Percentiles rank a stretch among this genome's conserved stretches.
These are phyloP conservation scores for Boeremia lycopersici DNA, from an alignment of 2,329 filamentous ascomycete genomes.

Conservation along the genomic window DNA sequence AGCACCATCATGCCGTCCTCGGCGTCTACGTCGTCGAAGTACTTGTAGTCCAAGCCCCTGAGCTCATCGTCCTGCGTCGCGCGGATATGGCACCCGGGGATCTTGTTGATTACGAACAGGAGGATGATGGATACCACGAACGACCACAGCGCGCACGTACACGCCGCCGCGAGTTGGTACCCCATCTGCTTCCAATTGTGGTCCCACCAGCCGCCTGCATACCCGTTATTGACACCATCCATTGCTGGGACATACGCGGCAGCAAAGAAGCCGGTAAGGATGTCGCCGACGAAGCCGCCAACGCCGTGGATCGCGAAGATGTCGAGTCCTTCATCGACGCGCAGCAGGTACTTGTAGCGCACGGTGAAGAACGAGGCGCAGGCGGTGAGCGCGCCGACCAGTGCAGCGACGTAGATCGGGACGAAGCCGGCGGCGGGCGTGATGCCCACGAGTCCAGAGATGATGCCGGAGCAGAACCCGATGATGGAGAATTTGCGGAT, in stretches of 20 bases:
- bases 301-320: constrained; percentile 66
- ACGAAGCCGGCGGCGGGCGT: constrained; percentile 64
- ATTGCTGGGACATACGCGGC: constrained; percentile 56
- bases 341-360: constrained; percentile 57
- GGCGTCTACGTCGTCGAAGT: constrained; percentile 49
- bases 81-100: constrained; percentile 62
- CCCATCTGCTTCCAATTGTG: constrained; percentile 62
- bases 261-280: constrained; percentile 65
- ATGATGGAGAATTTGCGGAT: constrained; percentile 58
- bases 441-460: constrained; percentile 63
- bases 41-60: constrained; percentile 59
- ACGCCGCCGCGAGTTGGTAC: constrained; percentile 63
- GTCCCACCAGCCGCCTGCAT: constrained; percentile 59
- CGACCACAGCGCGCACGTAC: constrained; percentile 61
- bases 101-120: constrained; percentile 62
- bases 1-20: constrained; percentile 33
- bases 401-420: constrained; percentile 57
- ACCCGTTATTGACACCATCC: constrained; percentile 57
- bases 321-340: constrained; percentile 64
- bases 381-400: constrained; percentile 60
- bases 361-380: constrained; percentile 55
- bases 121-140: constrained; percentile 60
- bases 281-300: constrained; percentile 63
- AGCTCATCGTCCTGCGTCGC: constrained; percentile 62
- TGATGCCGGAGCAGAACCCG: constrained; percentile 61